Conservation (phyloP, 345 rosid genomes). For the Camelina sativa region DNA sequence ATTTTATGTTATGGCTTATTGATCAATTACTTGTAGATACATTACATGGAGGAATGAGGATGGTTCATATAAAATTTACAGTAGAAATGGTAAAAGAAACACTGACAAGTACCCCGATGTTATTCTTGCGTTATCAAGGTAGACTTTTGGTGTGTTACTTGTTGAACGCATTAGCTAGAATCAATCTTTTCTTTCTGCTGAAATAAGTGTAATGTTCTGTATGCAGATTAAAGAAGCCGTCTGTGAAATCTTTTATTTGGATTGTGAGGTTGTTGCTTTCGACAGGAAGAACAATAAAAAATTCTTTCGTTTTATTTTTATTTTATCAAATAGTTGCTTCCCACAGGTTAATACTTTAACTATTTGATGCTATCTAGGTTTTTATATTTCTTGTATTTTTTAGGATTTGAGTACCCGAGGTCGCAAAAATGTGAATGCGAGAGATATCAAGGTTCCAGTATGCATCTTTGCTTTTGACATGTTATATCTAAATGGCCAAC, state of each 20-base stretch:
- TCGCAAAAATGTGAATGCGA: slow-evolving; percentile 73
- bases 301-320: too few species aligned
- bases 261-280: slow-evolving; percentile 59
- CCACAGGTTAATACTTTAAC: too few species aligned
- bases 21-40: slow-evolving; percentile 58
- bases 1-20: too few species aligned
- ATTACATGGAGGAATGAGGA: slow-evolving; percentile 63
- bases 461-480: slow-evolving; percentile 92
- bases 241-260: slow-evolving; percentile 79
- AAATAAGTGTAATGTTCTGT: slow-evolving; percentile 25
- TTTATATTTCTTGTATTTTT: background rate
- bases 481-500: slow-evolving; percentile 71
- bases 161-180: slow-evolving; percentile 18
- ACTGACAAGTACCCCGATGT: slow-evolving; percentile 94
- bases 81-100: slow-evolving; percentile 88
- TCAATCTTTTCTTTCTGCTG: slow-evolving; percentile 17
- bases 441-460: slow-evolving; percentile 84
- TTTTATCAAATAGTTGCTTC: too few species aligned
- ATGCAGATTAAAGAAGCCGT: slow-evolving; percentile 75
- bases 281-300: slow-evolving; percentile 70
- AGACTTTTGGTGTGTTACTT: slow-evolving; percentile 19
- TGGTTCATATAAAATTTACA: slow-evolving; percentile 86
- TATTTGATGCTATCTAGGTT: background rate
- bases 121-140: slow-evolving; percentile 57
- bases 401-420: slow-evolving; percentile 81